Percentiles rank a stretch among this genome's conserved stretches.
These are phyloP conservation scores for Delitschia confertaspora DNA, from an alignment of 495 filamentous ascomycete species.

Conservation along the genomic window DNA sequence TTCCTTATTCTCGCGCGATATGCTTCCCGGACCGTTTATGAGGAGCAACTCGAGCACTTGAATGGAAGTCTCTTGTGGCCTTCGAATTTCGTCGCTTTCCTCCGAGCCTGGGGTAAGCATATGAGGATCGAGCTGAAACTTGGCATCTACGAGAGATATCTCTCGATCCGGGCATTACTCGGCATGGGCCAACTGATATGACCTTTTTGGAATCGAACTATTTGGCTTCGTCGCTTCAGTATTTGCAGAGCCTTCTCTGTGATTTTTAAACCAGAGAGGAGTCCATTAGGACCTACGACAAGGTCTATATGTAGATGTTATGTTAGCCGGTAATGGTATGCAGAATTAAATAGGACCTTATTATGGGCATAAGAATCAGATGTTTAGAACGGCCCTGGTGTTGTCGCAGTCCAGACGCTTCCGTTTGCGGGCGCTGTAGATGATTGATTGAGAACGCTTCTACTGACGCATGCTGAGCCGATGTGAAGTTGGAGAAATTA, in stretches of 20 bases:
- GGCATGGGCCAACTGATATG: slow-evolving; percentile 25
- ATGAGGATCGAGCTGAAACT: slow-evolving; percentile 57
- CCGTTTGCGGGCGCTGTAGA: too few species aligned
- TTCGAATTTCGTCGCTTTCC: slow-evolving; percentile 46
- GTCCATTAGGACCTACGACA: too few species aligned
- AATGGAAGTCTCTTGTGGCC: slow-evolving; percentile 49
- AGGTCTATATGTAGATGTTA: too few species aligned
- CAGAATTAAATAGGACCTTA: too few species aligned
- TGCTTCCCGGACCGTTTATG: slow-evolving; percentile 78
- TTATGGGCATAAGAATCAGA: too few species aligned
- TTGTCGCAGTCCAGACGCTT: too few species aligned
- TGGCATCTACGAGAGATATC: slow-evolving; percentile 53
- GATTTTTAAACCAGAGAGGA: background rate
- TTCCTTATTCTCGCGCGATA: slow-evolving; percentile 94
- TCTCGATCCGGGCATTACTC: slow-evolving; percentile 43
- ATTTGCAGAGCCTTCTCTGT: background rate
- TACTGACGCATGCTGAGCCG: too few species aligned
- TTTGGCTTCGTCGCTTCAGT: background rate
- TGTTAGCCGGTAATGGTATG: too few species aligned
- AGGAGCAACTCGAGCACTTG: slow-evolving; percentile 73
- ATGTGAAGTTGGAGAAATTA: too few species aligned
- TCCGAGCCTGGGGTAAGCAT: slow-evolving; percentile 50
- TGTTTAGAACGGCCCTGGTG: too few species aligned
- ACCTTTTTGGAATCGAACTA: too few species aligned
- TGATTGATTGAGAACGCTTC: too few species aligned